Percentiles rank a stretch among this genome's conserved stretches.
Conservation (phyloP, 768 basidiomycete genomes). For the Rhizopogon salebrosus region DNA sequence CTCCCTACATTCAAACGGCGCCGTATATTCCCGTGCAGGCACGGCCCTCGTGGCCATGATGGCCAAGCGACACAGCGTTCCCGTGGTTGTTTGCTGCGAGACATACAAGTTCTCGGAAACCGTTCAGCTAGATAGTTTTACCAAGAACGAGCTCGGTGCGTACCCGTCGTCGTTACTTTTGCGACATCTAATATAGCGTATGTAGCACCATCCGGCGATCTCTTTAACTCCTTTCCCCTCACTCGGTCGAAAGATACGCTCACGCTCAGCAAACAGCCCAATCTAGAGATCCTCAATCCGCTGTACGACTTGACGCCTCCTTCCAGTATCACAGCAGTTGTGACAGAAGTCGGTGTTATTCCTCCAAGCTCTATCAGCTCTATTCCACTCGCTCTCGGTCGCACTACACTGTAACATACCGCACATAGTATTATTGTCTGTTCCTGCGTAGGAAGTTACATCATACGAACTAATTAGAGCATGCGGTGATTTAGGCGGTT, state of each 20-base stretch:
- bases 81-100: slow-evolving; percentile 95
- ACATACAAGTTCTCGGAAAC: slow-evolving; percentile 97
- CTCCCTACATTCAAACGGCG: slow-evolving; percentile 90
- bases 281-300: slow-evolving; percentile 78
- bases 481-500: background rate
- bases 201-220: slow-evolving; percentile 21
- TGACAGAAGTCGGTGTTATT: slow-evolving; percentile 95
- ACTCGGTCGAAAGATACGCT: slow-evolving; percentile 2
- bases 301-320: slow-evolving; percentile 95
- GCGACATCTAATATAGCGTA: background rate
- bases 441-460: background rate
- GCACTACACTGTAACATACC: slow-evolving; percentile 5
- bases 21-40: slow-evolving; percentile 90
- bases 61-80: slow-evolving; percentile 82
- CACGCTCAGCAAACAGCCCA: slow-evolving; percentile 32
- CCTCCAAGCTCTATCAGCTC: slow-evolving; percentile 88
- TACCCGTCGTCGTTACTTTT: background rate
- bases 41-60: slow-evolving; percentile 97
- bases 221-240: slow-evolving; percentile 17
- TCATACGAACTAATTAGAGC: background rate
- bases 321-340: slow-evolving; percentile 88
- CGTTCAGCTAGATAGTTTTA: slow-evolving; percentile 89
- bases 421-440: background rate
- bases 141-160: slow-evolving; percentile 92
- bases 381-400: slow-evolving; percentile 61